Evolutionary conservation across 768 basidiomycete genomes (phyloP).

Genomic region (Neoboletus brunneissimus): DNA sequence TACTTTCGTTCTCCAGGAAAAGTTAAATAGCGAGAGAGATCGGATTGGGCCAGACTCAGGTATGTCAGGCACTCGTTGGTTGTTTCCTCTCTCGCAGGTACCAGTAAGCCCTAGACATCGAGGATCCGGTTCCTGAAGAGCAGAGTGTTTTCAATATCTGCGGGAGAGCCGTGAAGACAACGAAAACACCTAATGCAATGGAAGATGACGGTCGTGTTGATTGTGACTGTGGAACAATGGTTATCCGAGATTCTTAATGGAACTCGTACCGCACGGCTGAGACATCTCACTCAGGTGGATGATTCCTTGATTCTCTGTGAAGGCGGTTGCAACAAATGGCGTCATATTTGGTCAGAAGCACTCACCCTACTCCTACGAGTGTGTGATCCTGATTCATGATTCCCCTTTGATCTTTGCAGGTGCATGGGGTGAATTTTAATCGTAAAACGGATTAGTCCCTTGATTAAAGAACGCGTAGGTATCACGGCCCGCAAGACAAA

Average conservation of each 20-base stretch:
- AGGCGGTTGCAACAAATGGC: constrained; percentile 70
- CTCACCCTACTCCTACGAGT: not conserved
- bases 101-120: constrained; percentile 26
- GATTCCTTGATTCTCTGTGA: constrained; percentile 64
- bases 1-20: constrained; percentile 40
- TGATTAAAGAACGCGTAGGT: constrained; percentile 38
- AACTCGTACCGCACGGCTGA: not conserved
- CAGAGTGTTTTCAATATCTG: not conserved
- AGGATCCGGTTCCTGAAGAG: constrained; percentile 29
- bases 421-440: constrained; percentile 38
- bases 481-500: constrained; percentile 55
- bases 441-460: not conserved
- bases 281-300: constrained; percentile 41
- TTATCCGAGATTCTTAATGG: constrained; percentile 22
- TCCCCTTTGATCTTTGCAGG: constrained; percentile 15
- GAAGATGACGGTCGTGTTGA: constrained; percentile 43
- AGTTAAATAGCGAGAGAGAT: constrained; percentile 16
- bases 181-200: constrained; percentile 10
- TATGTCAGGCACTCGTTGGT: constrained; percentile 43
- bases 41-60: constrained; percentile 36
- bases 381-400: not conserved
- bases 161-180: not conserved
- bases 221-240: constrained; percentile 70
- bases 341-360: constrained; percentile 64
- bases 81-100: not conserved